Base-by-base conservation (phyloP, 768 basidiomycete genomes). In the Mycena kentingensis region DNA sequence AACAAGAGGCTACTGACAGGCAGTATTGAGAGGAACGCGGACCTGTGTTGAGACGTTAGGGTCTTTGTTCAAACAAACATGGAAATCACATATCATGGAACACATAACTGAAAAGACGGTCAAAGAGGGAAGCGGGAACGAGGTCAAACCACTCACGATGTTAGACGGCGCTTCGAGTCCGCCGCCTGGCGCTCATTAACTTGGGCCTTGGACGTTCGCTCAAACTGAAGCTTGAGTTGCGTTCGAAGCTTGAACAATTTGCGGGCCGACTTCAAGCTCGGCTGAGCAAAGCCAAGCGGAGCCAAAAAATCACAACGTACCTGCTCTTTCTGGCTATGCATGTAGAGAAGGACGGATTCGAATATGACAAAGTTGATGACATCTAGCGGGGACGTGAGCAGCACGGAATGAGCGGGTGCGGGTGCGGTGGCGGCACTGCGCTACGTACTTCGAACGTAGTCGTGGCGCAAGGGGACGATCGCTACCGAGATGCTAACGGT, bases 1-100 rank as follows among this genome's bases (percentile, higher is more conserved):
- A 41, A n/a, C 4, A 18, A 22, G 18, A 35, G 28, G 45, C 46
- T 46, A 72, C 79, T 56, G 37, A 79, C 78, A 63, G 5, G 82
- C 83, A 37, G 83, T 84, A 55, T 84, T 84, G 26, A 84, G 63
- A 32, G 83, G 83, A 36, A 85, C 82, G 31, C 83, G 77, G 61
- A 84, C 82, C 69, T 84, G 76, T 58, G 22, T 29, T 28, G 3
- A 52, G 48, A 73, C 70, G 35, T 50, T 38, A 50, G 42, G n/a
- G 16, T 49, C 34, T 38, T 39, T 8, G 10, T n/a, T 10, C 27
- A 29, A 16, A 42, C n/a, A 26, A 42, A 32, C 6, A 39, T 13
- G 25, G 19, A 55, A 41, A 49, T 26, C 19, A 60, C 66, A 63
- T 41, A 64, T 81, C 79, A 73, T 59, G 57, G 28, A 46, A 44